phyloP scores from a whole-genome alignment of 1,139 yeast species.

The Nematodospora anomalae region DNA sequence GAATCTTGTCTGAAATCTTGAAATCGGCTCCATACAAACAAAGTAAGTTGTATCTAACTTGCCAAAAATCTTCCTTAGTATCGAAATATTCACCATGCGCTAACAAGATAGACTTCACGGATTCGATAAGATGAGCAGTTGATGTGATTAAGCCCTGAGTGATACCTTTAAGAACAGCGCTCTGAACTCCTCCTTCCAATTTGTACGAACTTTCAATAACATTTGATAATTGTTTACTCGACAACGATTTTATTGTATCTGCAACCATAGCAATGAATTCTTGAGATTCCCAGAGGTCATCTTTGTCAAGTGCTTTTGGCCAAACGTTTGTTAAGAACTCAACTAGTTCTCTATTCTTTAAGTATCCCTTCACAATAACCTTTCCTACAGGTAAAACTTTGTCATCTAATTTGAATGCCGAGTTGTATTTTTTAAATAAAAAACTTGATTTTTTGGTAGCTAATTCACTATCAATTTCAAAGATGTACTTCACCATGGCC shows the following conservation, averaged over 20 bases:
- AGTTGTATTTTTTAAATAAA: constrained; percentile 21
- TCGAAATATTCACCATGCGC: constrained; percentile 13
- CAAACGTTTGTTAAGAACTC: constrained; percentile 49
- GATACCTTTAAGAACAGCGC: constrained; percentile 35
- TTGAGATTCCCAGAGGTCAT: constrained; percentile 26
- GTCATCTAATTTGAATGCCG: constrained; percentile 10
- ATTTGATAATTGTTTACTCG: constrained; percentile 44
- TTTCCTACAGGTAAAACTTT: constrained; percentile 27
- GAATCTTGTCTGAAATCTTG: constrained; percentile 3
- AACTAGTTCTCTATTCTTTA: constrained; percentile 59
- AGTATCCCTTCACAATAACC: constrained; percentile 47
- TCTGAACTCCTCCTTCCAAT: constrained; percentile 11
- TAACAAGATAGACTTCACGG: constrained; percentile 18
- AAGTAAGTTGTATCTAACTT: constrained; percentile 44
- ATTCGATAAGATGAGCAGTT: constrained; percentile 20
- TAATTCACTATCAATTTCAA: constrained; percentile 52
- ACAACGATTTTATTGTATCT: constrained; percentile 38
- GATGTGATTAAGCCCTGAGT: constrained; percentile 39
- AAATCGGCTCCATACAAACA: constrained; percentile 48
- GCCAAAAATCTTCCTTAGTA: constrained; percentile 38
- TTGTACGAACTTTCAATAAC: constrained; percentile 17
- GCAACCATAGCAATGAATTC: constrained; percentile 40
- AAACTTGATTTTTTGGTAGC: constrained; percentile 41
- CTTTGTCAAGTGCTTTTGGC: constrained; percentile 32
- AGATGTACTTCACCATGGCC: constrained; percentile 43